Evolutionary conservation across 805 yeast genomes (phyloP).

Genomic region (Lipomyces orientalis): DNA sequence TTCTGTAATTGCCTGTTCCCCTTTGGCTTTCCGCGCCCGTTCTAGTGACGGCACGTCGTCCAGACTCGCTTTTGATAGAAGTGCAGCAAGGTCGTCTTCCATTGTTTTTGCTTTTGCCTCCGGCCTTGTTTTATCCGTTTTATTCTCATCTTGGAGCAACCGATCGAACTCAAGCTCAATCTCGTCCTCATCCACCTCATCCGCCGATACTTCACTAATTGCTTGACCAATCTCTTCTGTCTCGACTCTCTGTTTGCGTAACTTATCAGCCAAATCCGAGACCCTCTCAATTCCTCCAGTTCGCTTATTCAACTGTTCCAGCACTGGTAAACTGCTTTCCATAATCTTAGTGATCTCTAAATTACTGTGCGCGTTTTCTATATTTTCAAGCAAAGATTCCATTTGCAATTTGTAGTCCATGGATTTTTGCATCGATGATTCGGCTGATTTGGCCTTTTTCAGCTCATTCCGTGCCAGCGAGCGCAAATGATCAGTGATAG

Average conservation of each 20-base stretch:
- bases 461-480: slow-evolving; percentile 25
- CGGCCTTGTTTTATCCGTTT: slow-evolving; percentile 9
- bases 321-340: slow-evolving; percentile 52
- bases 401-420: slow-evolving; percentile 20
- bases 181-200: slow-evolving; percentile 45
- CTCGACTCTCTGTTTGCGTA: slow-evolving; percentile 48
- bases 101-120: background rate
- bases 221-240: slow-evolving; percentile 50
- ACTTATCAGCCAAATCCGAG: slow-evolving; percentile 50
- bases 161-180: slow-evolving; percentile 51
- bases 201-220: slow-evolving; percentile 43
- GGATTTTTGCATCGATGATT: slow-evolving; percentile 6
- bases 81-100: slow-evolving; percentile 13
- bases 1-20: background rate
- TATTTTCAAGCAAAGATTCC: slow-evolving; percentile 20
- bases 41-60: slow-evolving; percentile 17
- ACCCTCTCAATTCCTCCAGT: slow-evolving; percentile 54
- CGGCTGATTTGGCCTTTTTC: slow-evolving; percentile 19
- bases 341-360: slow-evolving; percentile 40
- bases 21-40: background rate
- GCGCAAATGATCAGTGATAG: slow-evolving; percentile 15
- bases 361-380: slow-evolving; percentile 29
- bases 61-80: slow-evolving; percentile 23
- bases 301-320: slow-evolving; percentile 52
- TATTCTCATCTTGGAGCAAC: slow-evolving; percentile 43